phyloP scores from a whole-genome alignment of 805 yeast species.

The Candida sanyiensis region DNA sequence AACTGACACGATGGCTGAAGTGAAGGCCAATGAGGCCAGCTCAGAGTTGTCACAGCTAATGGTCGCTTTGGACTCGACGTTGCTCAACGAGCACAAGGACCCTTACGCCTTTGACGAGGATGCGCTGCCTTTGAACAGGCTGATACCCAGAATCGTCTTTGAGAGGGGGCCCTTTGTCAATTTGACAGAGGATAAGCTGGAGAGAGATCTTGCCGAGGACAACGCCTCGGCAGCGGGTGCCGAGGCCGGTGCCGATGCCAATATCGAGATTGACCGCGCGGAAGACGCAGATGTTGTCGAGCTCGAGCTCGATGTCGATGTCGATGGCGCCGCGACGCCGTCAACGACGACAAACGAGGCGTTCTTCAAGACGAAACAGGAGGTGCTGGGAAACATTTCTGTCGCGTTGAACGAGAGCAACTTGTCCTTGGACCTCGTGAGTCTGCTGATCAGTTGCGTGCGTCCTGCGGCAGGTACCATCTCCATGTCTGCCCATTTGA shows the following conservation, averaged over 20 bases:
- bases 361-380: constrained; percentile 46
- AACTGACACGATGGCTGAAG: background rate
- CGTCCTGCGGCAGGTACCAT: constrained; percentile 83
- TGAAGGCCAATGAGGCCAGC: constrained; percentile 2
- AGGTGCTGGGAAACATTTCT: constrained; percentile 46
- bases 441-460: constrained; percentile 70
- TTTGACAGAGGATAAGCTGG: constrained; percentile 11
- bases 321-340: constrained; percentile 9
- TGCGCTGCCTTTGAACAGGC: constrained; percentile 42
- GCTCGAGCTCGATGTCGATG: background rate
- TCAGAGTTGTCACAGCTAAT: constrained; percentile 15
- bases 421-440: constrained; percentile 78
- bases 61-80: constrained; percentile 21
- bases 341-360: constrained; percentile 27
- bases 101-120: constrained; percentile 23
- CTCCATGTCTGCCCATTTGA: constrained; percentile 82
- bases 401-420: constrained; percentile 86
- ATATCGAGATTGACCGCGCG: background rate
- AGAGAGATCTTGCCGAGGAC: background rate
- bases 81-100: constrained; percentile 24
- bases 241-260: background rate
- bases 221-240: too few species aligned
- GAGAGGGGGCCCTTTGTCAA: constrained; percentile 52
- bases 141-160: constrained; percentile 52
- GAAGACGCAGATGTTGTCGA: background rate